A percentile compares a stretch with the other conserved stretches of the same genome.
These are phyloP conservation scores for Elongisporangium undulatum DNA, from an alignment of 352 stramenopile genomes.

Conservation along the genomic window DNA sequence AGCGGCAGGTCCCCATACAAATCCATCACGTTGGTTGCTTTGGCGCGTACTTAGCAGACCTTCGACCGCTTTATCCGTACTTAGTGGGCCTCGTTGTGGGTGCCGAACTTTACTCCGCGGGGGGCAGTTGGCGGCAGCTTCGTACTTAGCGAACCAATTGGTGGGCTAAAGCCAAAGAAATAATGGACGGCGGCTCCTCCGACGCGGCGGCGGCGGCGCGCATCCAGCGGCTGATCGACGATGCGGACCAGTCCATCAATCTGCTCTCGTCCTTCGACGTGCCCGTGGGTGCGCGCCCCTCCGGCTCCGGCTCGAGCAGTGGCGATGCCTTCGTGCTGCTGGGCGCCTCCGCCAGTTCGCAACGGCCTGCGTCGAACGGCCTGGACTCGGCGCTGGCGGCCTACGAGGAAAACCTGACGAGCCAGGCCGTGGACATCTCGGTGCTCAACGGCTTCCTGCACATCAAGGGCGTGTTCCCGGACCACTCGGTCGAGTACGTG, in stretches of 20 bases:
- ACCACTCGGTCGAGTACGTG: conserved; percentile 78
- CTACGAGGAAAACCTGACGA: not conserved
- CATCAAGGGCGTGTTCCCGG: conserved; percentile 77
- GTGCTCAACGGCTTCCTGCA: conserved; percentile 58
- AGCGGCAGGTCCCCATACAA: conserved; percentile 74
- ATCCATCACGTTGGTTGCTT: conserved; percentile 38
- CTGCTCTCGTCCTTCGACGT: conserved; percentile 60
- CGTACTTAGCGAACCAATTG: not conserved
- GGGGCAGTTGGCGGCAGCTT: conserved; percentile 11
- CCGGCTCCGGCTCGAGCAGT: conserved; percentile 6
- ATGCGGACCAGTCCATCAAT: conserved; percentile 61
- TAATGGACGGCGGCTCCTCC: not conserved
- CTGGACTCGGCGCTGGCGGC: not conserved
- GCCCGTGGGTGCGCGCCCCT: conserved; percentile 6
- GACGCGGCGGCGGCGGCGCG: conserved; percentile 11
- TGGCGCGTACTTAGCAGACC: not conserved
- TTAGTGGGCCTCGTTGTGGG: conserved; percentile 1
- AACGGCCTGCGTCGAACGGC: not conserved
- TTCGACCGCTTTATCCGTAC: not conserved
- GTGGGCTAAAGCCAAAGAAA: not conserved
- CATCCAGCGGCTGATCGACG: conserved; percentile 75
- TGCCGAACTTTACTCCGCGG: conserved; percentile 15
- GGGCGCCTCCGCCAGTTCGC: not conserved
- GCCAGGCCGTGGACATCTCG: conserved; percentile 39
- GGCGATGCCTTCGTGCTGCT: conserved; percentile 1